Percentiles rank a stretch among this genome's conserved stretches.
Evolutionary conservation across 441 rosid genomes (phyloP).

Genomic region (Metrosideros polymorpha): DNA sequence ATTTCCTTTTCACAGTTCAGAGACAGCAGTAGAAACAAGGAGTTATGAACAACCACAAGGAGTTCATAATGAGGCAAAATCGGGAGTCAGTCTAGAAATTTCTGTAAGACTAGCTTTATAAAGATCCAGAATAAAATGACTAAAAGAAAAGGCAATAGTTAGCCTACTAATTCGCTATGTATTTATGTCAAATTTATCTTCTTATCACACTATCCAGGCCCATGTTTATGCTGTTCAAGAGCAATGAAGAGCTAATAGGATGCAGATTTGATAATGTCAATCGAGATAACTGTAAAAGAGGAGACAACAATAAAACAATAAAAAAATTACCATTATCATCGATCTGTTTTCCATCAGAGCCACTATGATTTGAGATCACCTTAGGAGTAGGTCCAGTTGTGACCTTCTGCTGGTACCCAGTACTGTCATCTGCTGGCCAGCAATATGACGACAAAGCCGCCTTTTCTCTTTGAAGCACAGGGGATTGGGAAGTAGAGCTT

Average conservation of each 20-base stretch:
- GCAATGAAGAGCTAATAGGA: neutral
- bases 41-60: neutral
- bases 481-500: neutral
- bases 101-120: neutral
- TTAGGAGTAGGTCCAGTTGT: neutral
- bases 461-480: constrained; percentile 2
- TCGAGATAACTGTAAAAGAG: neutral
- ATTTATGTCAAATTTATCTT: neutral
- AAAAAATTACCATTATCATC: neutral
- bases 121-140: neutral
- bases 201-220: neutral
- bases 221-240: neutral
- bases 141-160: neutral
- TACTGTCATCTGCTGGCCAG: constrained; percentile 1
- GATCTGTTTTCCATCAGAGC: neutral
- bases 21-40: neutral
- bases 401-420: constrained; percentile 3
- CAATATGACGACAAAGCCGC: neutral
- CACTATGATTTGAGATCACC: neutral
- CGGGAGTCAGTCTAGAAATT: neutral
- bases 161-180: neutral
- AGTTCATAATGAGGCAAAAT: neutral
- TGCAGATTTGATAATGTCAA: neutral
- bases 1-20: neutral
- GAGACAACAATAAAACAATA: neutral